A percentile compares a stretch with the other conserved stretches of the same genome.
phyloP scores from a whole-genome alignment of 2,329 filamentous ascomycete genomes.

The Colletotrichum eremochloae region DNA sequence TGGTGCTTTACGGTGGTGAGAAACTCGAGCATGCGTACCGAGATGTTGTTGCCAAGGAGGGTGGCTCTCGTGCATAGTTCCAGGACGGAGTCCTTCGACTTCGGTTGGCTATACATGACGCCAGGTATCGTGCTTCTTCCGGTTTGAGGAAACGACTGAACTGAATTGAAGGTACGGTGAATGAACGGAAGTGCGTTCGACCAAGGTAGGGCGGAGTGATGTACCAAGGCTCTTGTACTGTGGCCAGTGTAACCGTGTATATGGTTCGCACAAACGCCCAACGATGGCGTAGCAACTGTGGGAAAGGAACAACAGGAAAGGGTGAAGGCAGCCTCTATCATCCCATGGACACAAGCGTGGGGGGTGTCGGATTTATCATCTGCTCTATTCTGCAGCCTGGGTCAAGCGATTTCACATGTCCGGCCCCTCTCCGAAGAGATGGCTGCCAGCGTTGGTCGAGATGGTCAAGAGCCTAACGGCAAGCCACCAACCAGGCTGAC shows the following conservation, averaged over 20 bases:
- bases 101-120: constrained; percentile 33
- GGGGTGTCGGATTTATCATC: constrained; percentile 34
- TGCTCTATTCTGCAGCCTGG: constrained; percentile 4
- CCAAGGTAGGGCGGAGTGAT: background rate
- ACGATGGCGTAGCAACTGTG: background rate
- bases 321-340: constrained; percentile 1
- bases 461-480: constrained; percentile 22
- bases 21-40: constrained; percentile 75
- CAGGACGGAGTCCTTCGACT: constrained; percentile 51
- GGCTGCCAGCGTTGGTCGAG: constrained; percentile 18
- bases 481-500: constrained; percentile 29
- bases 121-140: constrained; percentile 26
- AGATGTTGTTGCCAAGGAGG: constrained; percentile 72
- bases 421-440: background rate
- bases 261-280: constrained; percentile 6
- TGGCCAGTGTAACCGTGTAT: background rate
- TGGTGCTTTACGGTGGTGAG: constrained; percentile 68
- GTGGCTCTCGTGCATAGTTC: constrained; percentile 71
- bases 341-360: constrained; percentile 5
- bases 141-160: background rate
- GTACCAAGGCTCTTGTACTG: constrained; percentile 1
- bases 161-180: constrained; percentile 14
- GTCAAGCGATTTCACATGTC: background rate
- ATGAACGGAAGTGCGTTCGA: background rate
- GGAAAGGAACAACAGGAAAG: background rate